Evolutionary conservation across 208 protist species (phyloP).

Genomic region (Crithidia acanthocephali): DNA sequence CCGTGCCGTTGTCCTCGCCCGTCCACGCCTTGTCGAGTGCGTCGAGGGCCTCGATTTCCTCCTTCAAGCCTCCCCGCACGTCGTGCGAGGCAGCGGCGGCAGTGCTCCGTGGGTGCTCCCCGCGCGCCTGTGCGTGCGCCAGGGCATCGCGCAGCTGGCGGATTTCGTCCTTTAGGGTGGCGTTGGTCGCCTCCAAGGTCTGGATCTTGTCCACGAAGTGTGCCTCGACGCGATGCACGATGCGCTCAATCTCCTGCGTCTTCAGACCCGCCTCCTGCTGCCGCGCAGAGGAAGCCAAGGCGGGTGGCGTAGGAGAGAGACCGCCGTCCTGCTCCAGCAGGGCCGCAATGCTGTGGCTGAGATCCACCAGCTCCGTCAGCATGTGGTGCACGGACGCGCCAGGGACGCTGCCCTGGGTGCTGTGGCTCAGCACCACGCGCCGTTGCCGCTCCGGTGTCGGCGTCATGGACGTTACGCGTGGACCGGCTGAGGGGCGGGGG

Average conservation of each 20-base stretch:
- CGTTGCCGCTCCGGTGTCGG: slow-evolving; percentile 16
- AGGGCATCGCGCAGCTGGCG: slow-evolving; percentile 70
- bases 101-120: slow-evolving; percentile 21
- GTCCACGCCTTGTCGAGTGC: slow-evolving; percentile 29
- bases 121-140: slow-evolving; percentile 59
- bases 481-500: neutral
- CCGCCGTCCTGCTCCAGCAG: slow-evolving; percentile 48
- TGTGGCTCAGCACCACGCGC: neutral
- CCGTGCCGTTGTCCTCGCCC: slow-evolving; percentile 2
- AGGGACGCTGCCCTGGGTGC: slow-evolving; percentile 8
- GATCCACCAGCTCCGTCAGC: slow-evolving; percentile 65
- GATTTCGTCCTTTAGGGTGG: slow-evolving; percentile 38
- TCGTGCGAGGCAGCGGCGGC: neutral
- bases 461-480: neutral
- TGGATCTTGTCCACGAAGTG: slow-evolving; percentile 68
- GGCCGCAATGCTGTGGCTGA: slow-evolving; percentile 67
- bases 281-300: slow-evolving; percentile 17
- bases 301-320: neutral
- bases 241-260: slow-evolving; percentile 81
- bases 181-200: slow-evolving; percentile 41
- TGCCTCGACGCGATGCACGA: slow-evolving; percentile 80
- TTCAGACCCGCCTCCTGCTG: slow-evolving; percentile 60
- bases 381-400: slow-evolving; percentile 50
- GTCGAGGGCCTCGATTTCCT: slow-evolving; percentile 39
- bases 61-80: slow-evolving; percentile 21